phyloP scores from a whole-genome alignment of 2,329 filamentous ascomycete genomes.

The Ophiostoma sp. region DNA sequence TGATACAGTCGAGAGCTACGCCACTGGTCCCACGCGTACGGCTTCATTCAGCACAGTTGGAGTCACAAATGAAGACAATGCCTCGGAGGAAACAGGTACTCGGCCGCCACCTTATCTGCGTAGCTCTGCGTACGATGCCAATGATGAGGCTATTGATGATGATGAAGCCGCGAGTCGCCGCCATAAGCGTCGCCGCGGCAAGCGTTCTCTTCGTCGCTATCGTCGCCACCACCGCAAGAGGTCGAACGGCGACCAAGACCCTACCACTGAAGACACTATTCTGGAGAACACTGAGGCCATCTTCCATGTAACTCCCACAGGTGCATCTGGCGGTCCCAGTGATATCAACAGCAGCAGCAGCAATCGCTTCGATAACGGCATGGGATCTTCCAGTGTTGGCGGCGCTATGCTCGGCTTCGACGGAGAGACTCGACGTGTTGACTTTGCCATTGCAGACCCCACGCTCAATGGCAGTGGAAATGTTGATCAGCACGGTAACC shows the following conservation, averaged over 20 bases:
- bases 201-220: slow-evolving; percentile 37
- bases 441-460: slow-evolving; percentile 38
- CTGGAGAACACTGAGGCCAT: background rate
- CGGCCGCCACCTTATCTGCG: slow-evolving; percentile 36
- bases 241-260: slow-evolving; percentile 24
- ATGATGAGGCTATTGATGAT: slow-evolving; percentile 45
- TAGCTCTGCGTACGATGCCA: slow-evolving; percentile 37
- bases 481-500: slow-evolving; percentile 15
- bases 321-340: slow-evolving; percentile 26
- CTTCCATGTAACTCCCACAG: background rate
- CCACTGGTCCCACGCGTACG: slow-evolving; percentile 34
- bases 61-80: slow-evolving; percentile 38
- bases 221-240: slow-evolving; percentile 42
- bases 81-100: slow-evolving; percentile 33
- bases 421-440: slow-evolving; percentile 38
- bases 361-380: background rate
- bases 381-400: background rate
- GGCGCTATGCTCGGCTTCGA: background rate
- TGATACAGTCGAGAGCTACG: slow-evolving; percentile 44
- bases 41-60: slow-evolving; percentile 41
- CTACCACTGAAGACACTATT: slow-evolving; percentile 31
- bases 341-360: background rate
- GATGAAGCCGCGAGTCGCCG: slow-evolving; percentile 40
- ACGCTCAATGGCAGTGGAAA: slow-evolving; percentile 27
- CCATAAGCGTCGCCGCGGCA: slow-evolving; percentile 36